Conservation (phyloP, 2,329 filamentous ascomycete genomes). For the Pyricularia pennisetigena region DNA sequence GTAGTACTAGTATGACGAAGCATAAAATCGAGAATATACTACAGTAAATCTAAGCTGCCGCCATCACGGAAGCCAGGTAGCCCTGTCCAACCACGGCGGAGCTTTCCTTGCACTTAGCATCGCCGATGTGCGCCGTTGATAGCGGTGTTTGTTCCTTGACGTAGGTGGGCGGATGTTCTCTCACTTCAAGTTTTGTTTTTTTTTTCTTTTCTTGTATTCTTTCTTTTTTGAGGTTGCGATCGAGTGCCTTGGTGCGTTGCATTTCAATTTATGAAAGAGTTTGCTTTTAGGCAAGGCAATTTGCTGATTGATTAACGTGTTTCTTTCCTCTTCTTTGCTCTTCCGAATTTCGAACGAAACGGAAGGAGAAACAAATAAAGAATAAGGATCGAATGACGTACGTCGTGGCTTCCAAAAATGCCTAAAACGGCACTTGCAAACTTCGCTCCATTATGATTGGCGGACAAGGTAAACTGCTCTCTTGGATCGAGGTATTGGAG, state of each 20-base stretch:
- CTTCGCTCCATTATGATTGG: neutral
- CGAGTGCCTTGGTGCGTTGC: neutral
- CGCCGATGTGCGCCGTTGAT: neutral
- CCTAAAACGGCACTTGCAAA: neutral
- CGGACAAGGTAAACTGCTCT: neutral
- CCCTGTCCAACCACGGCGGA: neutral
- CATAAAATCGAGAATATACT: neutral
- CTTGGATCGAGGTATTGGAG: neutral
- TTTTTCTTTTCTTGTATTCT: neutral
- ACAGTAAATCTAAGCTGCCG: neutral
- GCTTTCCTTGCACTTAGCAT: neutral
- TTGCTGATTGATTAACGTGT: too few species aligned
- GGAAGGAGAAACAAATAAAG: too few species aligned
- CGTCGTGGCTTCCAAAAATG: neutral
- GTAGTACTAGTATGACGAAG: neutral
- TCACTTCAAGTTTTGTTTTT: neutral
- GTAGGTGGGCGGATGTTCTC: neutral
- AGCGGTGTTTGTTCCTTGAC: neutral
- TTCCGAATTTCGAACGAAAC: neutral
- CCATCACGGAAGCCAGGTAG: neutral
- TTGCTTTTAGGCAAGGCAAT: too few species aligned
- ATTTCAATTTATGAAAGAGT: too few species aligned
- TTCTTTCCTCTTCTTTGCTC: neutral
- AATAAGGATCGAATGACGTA: neutral
- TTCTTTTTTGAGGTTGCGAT: neutral